Base-by-base conservation (phyloP, 768 basidiomycete genomes). In the Leccinum longicurvipes region DNA sequence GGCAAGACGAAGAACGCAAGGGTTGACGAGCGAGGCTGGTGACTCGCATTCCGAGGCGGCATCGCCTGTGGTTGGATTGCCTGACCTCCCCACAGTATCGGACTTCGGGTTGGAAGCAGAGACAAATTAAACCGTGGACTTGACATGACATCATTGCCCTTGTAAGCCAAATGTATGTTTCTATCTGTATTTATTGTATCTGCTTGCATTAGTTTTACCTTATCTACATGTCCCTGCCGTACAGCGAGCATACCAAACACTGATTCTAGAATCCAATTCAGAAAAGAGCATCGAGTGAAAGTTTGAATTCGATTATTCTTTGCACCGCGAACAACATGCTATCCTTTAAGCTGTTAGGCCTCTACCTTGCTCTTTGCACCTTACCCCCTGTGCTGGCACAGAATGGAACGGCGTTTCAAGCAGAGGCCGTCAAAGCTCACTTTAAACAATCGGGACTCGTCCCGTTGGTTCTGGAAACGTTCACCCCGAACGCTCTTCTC, bases 371-470 rank as follows among this genome's bases (percentile, higher is more conserved):
- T 55, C 63, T 84, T 61, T 63, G 76, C 51, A 47, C 11, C 25
- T 15, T 49, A 29, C 73, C 77, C 29, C 67, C 79, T 63, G 74
- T 72, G 54, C 59, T 67, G 32, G 82, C 82, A 23, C 83, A 86
- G 67, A 72, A 71, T 54, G 74, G 73, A 53, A 69, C 72, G 31
- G 57, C 66, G 21, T 59, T 84, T 32, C 77, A 77, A 54, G 72
- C 89, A 47, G 76, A 76, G 53, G 82, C 80, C 32, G 82, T 88
- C 50, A 73, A 86, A 65, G 89, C 89, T 21, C 84, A 91, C 69
- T 87, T 91, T 69, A 70, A 62, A 14, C 79, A 81, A 56, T 76
- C 84, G 17, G 75, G 71, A 48, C 70, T 92, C 58, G 83, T 87
- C 41, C 89, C 91, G 1, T 72, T 79, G 51, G 70, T 87, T 46